These are phyloP conservation scores for Pleurotus giganteus DNA, from an alignment of 768 basidiomycete genomes.

Conservation along the genomic window DNA sequence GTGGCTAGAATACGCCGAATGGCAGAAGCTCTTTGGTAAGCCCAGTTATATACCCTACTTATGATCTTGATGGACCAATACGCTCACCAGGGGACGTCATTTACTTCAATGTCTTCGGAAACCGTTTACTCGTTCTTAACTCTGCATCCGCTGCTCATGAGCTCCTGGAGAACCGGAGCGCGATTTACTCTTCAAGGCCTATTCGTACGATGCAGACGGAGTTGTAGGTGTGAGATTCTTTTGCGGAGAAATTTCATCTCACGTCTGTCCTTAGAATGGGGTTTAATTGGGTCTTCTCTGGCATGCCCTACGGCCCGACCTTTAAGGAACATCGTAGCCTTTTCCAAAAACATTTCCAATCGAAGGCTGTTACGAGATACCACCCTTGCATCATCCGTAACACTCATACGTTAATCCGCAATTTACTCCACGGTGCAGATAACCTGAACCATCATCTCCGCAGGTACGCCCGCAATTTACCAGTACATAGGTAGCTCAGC, in stretches of 20 bases:
- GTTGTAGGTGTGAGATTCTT: not conserved
- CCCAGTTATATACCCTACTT: not conserved
- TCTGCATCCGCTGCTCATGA: conserved; percentile 28
- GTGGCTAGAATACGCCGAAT: conserved; percentile 6
- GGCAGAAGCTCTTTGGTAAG: conserved; percentile 6
- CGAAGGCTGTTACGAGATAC: conserved; percentile 4
- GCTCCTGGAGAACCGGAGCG: conserved; percentile 39
- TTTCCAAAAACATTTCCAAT: conserved; percentile 9
- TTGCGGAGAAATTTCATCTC: not conserved
- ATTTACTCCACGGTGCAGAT: not conserved
- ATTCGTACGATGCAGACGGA: conserved; percentile 3
- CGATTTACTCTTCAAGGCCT: conserved; percentile 34
- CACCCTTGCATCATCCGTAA: not conserved
- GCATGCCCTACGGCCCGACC: not conserved
- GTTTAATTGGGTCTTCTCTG: conserved; percentile 1
- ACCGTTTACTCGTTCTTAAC: conserved; percentile 35
- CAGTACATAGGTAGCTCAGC: not conserved
- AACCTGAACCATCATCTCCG: conserved; percentile 6
- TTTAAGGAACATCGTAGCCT: conserved; percentile 3
- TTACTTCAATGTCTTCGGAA: conserved; percentile 31
- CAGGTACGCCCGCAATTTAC: not conserved
- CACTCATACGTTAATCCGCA: conserved; percentile 3
- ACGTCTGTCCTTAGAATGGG: conserved; percentile 1
- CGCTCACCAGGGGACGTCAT: conserved; percentile 14
- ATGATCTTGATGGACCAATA: not conserved